A percentile compares a stretch with the other conserved stretches of the same genome.
Evolutionary conservation across 768 basidiomycete genomes (phyloP).

Genomic region (Clavulina sp.): DNA sequence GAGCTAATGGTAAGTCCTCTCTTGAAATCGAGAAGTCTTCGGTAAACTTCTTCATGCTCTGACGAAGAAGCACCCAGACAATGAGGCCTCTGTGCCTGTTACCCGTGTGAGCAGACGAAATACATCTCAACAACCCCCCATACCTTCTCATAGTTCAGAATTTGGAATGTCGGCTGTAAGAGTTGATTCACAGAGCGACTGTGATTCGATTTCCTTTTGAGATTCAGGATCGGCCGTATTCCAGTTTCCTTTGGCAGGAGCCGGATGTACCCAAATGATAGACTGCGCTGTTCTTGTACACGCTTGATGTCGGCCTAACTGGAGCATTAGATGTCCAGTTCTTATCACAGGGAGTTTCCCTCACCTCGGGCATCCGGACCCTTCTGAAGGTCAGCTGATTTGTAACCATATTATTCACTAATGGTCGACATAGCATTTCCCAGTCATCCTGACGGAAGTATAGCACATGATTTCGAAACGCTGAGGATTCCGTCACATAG

Average conservation of each 20-base stretch:
- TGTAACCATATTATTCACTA: conserved; percentile 53
- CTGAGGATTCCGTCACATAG: conserved; percentile 84
- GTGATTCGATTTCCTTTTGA: conserved; percentile 27
- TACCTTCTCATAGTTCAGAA: conserved; percentile 79
- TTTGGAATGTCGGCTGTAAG: conserved; percentile 67
- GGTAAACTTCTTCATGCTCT: conserved; percentile 66
- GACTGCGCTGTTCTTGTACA: conserved; percentile 45
- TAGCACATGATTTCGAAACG: conserved; percentile 61
- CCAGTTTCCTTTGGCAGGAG: conserved; percentile 90
- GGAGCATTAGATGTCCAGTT: neutral
- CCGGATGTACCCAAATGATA: conserved; percentile 76
- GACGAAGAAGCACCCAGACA: conserved; percentile 71
- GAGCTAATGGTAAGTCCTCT: too few species aligned
- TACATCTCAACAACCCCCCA: conserved; percentile 6
- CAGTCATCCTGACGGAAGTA: conserved; percentile 96
- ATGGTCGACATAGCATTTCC: conserved; percentile 63
- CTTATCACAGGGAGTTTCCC: neutral
- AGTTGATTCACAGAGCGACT: conserved; percentile 73
- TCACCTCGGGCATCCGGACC: conserved; percentile 39
- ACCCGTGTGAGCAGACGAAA: neutral
- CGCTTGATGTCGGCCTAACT: conserved; percentile 28
- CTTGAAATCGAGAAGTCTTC: conserved; percentile 56
- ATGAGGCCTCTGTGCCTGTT: conserved; percentile 41
- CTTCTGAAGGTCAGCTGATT: conserved; percentile 58
- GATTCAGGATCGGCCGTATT: conserved; percentile 85